phyloP scores from a whole-genome alignment of 2,329 filamentous ascomycete species.

The Dryadomyces quercus-mongolicae region DNA sequence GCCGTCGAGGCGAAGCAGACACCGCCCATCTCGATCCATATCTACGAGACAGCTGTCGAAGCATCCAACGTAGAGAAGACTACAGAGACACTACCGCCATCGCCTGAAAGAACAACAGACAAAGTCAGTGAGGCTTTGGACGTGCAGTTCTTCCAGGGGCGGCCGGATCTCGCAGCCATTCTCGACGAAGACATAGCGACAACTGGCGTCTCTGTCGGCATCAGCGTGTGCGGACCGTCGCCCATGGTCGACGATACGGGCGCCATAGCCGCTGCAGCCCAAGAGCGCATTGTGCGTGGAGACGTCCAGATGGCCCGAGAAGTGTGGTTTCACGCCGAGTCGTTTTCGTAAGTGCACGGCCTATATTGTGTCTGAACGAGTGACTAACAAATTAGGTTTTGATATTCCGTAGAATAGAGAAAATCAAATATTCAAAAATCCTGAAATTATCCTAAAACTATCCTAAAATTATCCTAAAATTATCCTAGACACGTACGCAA shows the following conservation, averaged over 20 bases:
- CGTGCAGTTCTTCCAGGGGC: background rate
- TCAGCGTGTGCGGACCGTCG: conserved; percentile 6
- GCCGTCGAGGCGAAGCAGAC: too few species aligned
- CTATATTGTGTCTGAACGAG: background rate
- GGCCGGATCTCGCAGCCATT: background rate
- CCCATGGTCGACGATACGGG: conserved; percentile 5
- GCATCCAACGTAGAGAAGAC: background rate
- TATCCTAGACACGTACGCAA: background rate
- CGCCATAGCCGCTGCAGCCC: background rate
- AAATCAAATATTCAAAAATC: background rate
- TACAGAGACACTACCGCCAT: background rate
- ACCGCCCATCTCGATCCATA: conserved; percentile 11
- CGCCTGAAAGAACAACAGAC: too few species aligned
- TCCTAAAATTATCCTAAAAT: background rate
- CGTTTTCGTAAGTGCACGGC: conserved; percentile 4
- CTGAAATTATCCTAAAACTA: background rate
- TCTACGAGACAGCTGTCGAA: conserved; percentile 15
- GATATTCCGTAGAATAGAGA: background rate
- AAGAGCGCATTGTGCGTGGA: conserved; percentile 4
- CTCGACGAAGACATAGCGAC: background rate
- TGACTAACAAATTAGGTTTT: background rate
- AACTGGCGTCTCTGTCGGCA: background rate
- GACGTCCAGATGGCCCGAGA: background rate
- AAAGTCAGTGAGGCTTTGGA: too few species aligned
- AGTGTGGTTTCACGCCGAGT: conserved; percentile 9